Evolutionary conservation across 1,284 basidiomycete genomes (phyloP), one percentile per base, ranked within the genome.

Genomic region (Irpex sp.): DNA sequence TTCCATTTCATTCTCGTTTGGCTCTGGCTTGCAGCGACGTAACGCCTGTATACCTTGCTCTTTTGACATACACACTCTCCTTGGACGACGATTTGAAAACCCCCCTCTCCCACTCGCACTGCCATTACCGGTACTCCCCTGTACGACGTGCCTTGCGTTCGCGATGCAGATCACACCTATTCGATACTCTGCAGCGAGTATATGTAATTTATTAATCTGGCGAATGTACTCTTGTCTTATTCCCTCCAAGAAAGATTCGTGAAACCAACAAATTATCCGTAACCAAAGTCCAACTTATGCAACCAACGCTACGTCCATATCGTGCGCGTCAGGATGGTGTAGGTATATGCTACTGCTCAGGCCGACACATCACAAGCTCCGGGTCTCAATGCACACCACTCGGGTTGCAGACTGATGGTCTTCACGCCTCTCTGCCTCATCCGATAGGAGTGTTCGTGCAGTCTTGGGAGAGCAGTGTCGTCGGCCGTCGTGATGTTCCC

Each of bases 341-440:
- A 33, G n/a, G n/a, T 33, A 4, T 31, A 6, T 6, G 31, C 31
- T n/a, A 11, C n/a, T 15, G 13, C n/a, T 78, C 68, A 83, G 1
- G 80, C 78, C 21, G 71, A 71, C 59, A 85, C 64, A 71, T 87
- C 81, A 68, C 88, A 89, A 46, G 71, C 77, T 5, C 80, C 83
- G 0, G 90, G 88, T n/a, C 90, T 77, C 39, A 94, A 69, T 15
- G 89, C 92, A 75, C 92, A 95, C 88, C 89, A 94, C 66, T 86
- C 78, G 1, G 93, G 93, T 76, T 94, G 92, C 21, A 95, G 75
- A 0, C 88, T 76, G 64, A 87, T 86, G 3, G 92, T 86, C 0
- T 74, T 73, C 5, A 94, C 79, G 17, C 92, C 92, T 39, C 88
- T 77, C 65, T 84, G 79, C 21, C 87, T 83, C 74, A 94, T 81